Evolutionary conservation across 2,329 filamentous ascomycete species (phyloP).

Genomic region (Sporothrix schenckii): DNA sequence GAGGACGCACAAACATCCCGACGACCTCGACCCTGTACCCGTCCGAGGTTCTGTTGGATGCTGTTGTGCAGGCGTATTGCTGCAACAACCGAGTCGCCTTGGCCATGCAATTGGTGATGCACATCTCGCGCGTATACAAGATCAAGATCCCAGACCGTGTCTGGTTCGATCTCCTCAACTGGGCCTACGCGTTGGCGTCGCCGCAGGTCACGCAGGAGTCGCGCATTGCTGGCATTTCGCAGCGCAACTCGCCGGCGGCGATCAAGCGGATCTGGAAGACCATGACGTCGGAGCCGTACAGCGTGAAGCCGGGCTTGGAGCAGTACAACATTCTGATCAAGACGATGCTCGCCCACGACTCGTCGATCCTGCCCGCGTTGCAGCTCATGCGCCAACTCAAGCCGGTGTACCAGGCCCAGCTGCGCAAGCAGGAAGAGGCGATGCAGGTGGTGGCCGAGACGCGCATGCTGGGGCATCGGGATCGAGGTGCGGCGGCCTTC

Average conservation of each 20-base stretch:
- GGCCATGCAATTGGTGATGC: constrained; percentile 63
- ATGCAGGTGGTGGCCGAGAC: constrained; percentile 35
- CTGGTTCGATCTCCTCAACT: constrained; percentile 70
- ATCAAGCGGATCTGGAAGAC: constrained; percentile 59
- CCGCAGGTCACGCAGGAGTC: constrained; percentile 47
- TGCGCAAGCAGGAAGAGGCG: constrained; percentile 35
- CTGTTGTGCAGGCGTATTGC: constrained; percentile 70
- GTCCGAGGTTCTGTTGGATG: constrained; percentile 60
- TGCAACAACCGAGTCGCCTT: constrained; percentile 64
- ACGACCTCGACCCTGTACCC: constrained; percentile 61
- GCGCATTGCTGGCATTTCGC: constrained; percentile 40
- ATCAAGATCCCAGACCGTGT: constrained; percentile 59
- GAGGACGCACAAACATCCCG: constrained; percentile 45
- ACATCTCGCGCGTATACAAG: constrained; percentile 62
- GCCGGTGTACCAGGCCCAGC: constrained; percentile 39
- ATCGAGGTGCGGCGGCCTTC: constrained; percentile 27
- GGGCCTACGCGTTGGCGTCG: constrained; percentile 62
- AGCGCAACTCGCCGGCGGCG: constrained; percentile 47
- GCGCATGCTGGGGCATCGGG: background rate
- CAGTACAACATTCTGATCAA: constrained; percentile 55
- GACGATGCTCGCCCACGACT: constrained; percentile 42
- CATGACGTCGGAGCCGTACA: constrained; percentile 63
- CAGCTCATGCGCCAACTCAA: constrained; percentile 40
- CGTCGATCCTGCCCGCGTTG: constrained; percentile 34
- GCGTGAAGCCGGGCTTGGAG: constrained; percentile 58